These are phyloP conservation scores for Erythrophleum fordii DNA, from an alignment of 306 rosid species.

Conservation along the genomic window DNA sequence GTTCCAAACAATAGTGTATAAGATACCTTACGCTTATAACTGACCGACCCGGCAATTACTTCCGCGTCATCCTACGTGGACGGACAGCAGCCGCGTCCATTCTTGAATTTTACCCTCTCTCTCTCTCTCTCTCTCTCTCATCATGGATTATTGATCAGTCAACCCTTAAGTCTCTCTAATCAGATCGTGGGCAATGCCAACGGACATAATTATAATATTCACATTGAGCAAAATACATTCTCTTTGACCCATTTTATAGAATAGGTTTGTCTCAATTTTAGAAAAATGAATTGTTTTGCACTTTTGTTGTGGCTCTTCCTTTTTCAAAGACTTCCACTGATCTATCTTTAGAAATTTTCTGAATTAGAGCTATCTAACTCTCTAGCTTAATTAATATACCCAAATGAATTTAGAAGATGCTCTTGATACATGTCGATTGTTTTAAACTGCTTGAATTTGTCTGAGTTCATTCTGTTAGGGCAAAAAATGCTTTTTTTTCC, in stretches of 20 bases:
- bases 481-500: not conserved
- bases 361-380: too few relatives aligned
- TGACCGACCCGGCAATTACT: not conserved
- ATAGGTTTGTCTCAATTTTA: not conserved
- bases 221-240: too few relatives aligned
- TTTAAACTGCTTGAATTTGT: not conserved
- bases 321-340: not conserved
- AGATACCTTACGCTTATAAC: not conserved
- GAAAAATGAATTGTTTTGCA: not conserved
- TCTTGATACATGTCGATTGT: too few relatives aligned
- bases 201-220: not conserved
- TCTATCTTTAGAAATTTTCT: too few relatives aligned
- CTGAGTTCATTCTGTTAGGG: not conserved
- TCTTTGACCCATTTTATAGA: not conserved
- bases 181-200: not conserved
- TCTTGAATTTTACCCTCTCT: too few relatives aligned
- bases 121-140: not conserved
- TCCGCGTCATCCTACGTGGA: not conserved
- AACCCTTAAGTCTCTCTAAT: not conserved
- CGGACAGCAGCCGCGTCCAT: not conserved
- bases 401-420: too few relatives aligned
- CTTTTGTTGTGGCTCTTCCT: not conserved
- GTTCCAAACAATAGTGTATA: not conserved
- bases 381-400: too few relatives aligned
- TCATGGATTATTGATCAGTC: not conserved